Base-by-base conservation (phyloP, 305 asterid species). In the Solanum hybrid region DNA sequence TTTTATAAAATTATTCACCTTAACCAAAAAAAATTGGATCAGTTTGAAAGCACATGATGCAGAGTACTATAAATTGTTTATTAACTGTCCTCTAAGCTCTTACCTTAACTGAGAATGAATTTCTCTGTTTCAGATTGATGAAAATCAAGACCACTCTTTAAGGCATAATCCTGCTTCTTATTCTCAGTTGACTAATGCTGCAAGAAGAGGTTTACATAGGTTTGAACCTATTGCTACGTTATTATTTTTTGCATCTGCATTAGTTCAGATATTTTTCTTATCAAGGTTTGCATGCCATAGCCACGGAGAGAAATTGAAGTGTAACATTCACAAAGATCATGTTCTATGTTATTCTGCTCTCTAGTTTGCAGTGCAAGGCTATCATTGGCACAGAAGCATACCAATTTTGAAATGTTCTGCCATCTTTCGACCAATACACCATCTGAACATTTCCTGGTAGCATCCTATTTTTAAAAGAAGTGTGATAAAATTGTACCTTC, bases 181-280 rank as follows among this genome's bases (percentile, higher is more conserved):
- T 93, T 89, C 92, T 81, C 95, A 93, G 91, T 87, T 92, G 86
- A 91, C 95, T 90, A 92, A 87, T 91, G 91, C 92, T 87, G 95
- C 97, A 17, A 95, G 95, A 93, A 93, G 97, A 90, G 98, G 96
- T 89, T 94, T 97, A 78, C 94, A 94, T 89, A 95, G 99, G 99
- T 96, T 89, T 92, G 95, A 90, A 92, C 91, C 86, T 90, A 72
- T 90, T 79, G 79, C 88, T 70, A 65, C 32, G 14, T 32, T 57
- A 41, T 89, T 76, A 61, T 88, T 83, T 68, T 27, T 89, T 86
- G 80, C 84, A 31, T 77, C 77, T 76, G 77, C 79, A 80, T 27
- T 38, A 29, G 51, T 65, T 88, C 57, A 78, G 70, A 33, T 51
- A 26, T 77, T 85, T 84, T 22, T 85, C 77, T 57, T 57, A 32